These are phyloP conservation scores for Cylindricascospora bacillispora DNA, from an alignment of 1,139 yeast species.

Conservation along the genomic window DNA sequence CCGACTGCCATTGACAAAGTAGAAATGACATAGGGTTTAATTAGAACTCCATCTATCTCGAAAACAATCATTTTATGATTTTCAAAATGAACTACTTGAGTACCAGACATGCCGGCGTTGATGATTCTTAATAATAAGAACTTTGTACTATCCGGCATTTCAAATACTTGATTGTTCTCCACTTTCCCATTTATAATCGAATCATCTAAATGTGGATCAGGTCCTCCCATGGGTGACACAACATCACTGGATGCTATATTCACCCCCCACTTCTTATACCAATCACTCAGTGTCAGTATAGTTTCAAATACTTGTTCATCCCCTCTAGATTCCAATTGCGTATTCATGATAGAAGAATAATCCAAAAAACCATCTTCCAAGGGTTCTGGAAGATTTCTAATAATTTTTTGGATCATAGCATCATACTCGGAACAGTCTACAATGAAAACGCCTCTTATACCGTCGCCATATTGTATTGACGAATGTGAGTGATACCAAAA, in stretches of 20 bases:
- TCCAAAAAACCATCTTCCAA: constrained; percentile 22
- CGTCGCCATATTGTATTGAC: constrained; percentile 38
- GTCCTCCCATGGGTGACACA: constrained; percentile 22
- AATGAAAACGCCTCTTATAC: constrained; percentile 33
- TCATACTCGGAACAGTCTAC: constrained; percentile 37
- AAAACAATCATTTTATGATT: constrained; percentile 41
- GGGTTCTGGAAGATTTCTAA: constrained; percentile 19
- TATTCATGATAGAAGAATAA: too few species aligned
- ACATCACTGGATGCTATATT: constrained; percentile 43
- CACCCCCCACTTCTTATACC: constrained; percentile 50
- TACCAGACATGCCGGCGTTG: constrained; percentile 34
- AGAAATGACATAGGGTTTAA: constrained; percentile 41
- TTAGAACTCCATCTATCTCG: constrained; percentile 59
- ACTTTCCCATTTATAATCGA: constrained; percentile 37
- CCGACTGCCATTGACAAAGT: constrained; percentile 57
- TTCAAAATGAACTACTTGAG: constrained; percentile 34
- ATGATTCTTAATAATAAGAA: constrained; percentile 33
- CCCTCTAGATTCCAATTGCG: constrained; percentile 43
- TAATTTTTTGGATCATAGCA: constrained; percentile 29
- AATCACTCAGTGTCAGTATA: constrained; percentile 49
- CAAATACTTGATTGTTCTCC: constrained; percentile 39
- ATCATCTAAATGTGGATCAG: constrained; percentile 23
- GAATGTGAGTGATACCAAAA: constrained; percentile 43
- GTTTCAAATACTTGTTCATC: constrained; percentile 33
- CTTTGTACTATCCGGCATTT: constrained; percentile 40